Evolutionary conservation across 2,329 filamentous ascomycete genomes (phyloP).

Genomic region (Stemphylium lycopersici): DNA sequence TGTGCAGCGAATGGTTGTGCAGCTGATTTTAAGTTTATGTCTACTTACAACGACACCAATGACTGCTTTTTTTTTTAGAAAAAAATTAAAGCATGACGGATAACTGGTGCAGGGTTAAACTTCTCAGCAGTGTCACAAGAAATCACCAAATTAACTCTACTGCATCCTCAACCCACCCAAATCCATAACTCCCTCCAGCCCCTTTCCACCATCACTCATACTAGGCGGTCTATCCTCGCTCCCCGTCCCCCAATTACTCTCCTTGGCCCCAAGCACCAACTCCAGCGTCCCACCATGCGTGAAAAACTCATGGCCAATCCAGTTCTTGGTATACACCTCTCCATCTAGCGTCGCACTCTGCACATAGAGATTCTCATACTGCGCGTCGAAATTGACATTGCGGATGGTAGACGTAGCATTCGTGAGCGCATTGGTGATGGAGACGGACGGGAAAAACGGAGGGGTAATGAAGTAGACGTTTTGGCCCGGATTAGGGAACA

Average conservation of each 20-base stretch:
- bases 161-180: neutral
- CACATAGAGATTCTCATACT: conserved; percentile 52
- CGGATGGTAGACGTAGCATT: conserved; percentile 51
- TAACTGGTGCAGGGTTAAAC: too few species aligned
- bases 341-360: conserved; percentile 54
- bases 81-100: too few species aligned
- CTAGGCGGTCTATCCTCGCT: conserved; percentile 45
- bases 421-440: conserved; percentile 48
- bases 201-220: conserved; percentile 8
- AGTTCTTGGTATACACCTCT: conserved; percentile 51
- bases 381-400: conserved; percentile 50
- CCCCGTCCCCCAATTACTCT: conserved; percentile 54
- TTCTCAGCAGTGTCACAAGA: too few species aligned
- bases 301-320: conserved; percentile 55
- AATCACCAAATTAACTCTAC: neutral
- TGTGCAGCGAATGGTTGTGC: too few species aligned
- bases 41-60: neutral
- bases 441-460: conserved; percentile 53
- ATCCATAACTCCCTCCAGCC: neutral
- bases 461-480: conserved; percentile 57
- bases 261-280: conserved; percentile 49
- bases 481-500: conserved; percentile 56
- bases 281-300: conserved; percentile 52
- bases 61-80: too few species aligned
- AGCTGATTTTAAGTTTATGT: too few species aligned